Evolutionary conservation across 768 basidiomycete genomes (phyloP).

Genomic region (Boletus speciosus): DNA sequence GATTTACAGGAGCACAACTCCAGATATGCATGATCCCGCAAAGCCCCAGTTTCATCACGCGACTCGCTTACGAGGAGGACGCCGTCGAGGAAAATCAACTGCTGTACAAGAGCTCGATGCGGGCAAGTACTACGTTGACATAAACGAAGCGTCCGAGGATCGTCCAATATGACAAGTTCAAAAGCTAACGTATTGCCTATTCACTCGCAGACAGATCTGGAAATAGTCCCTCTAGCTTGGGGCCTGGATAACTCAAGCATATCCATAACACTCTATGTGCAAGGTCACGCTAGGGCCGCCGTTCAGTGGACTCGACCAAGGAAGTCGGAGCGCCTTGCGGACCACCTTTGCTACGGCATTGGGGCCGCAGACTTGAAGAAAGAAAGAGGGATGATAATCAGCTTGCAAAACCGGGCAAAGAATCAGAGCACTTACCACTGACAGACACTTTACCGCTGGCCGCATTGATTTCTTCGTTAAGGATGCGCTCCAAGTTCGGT

Average conservation of each 20-base stretch:
- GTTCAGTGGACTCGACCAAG: constrained; percentile 28
- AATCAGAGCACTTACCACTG: constrained; percentile 34
- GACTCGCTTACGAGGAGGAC: neutral
- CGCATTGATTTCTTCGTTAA: constrained; percentile 33
- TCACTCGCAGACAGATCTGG: neutral
- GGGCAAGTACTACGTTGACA: neutral
- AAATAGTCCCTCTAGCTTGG: neutral
- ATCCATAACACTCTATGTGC: constrained; percentile 35
- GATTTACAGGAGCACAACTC: neutral
- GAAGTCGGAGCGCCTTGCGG: constrained; percentile 34
- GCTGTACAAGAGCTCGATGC: neutral
- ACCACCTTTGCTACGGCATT: constrained; percentile 34
- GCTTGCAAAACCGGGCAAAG: neutral
- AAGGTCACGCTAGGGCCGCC: constrained; percentile 35
- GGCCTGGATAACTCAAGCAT: constrained; percentile 14
- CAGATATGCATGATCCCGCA: neutral
- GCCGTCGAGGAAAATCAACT: neutral
- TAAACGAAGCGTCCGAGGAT: neutral
- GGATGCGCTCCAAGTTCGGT: constrained; percentile 37
- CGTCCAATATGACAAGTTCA: neutral
- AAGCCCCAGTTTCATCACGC: neutral
- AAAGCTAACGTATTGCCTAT: neutral
- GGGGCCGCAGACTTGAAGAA: constrained; percentile 36
- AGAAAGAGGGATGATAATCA: neutral
- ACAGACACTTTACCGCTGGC: constrained; percentile 38